A percentile compares a stretch with the other conserved stretches of the same genome.
Evolutionary conservation across 805 yeast species (phyloP).

Genomic region (Nakazawaea molendinolei): DNA sequence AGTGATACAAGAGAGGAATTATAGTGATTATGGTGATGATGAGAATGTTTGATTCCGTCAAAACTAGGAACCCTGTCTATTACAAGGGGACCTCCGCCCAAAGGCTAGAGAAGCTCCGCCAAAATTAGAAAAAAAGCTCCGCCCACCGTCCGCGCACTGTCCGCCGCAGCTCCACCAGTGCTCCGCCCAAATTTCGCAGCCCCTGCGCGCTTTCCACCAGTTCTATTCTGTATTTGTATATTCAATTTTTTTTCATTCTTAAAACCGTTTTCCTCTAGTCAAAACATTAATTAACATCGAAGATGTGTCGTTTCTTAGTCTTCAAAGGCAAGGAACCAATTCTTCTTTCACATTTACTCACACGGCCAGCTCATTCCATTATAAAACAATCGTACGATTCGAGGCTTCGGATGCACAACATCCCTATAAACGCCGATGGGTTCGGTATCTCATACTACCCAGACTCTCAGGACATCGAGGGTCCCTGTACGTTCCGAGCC

Average conservation of each 20-base stretch:
- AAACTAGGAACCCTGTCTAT: no score
- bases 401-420: slow-evolving; percentile 76
- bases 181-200: no score
- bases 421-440: slow-evolving; percentile 98
- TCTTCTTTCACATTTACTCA: slow-evolving; percentile 75
- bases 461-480: slow-evolving; percentile 43
- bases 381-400: slow-evolving; percentile 95
- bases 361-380: slow-evolving; percentile 95
- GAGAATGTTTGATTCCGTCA: no score
- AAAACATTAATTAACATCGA: background rate
- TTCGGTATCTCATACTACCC: slow-evolving; percentile 95
- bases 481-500: slow-evolving; percentile 91
- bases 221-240: background rate
- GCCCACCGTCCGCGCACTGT: no score
- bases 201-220: background rate
- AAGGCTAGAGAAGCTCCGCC: no score
- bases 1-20: no score
- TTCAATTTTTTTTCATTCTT: background rate
- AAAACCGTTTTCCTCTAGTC: background rate
- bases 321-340: slow-evolving; percentile 90
- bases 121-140: no score
- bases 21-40: no score
- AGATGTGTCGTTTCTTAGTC: slow-evolving; percentile 89
- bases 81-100: no score
- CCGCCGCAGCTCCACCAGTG: no score